Evolutionary conservation across 495 filamentous ascomycete genomes (phyloP), one percentile per base, ranked within the genome.

Genomic region (Cenococcum geophilum): DNA sequence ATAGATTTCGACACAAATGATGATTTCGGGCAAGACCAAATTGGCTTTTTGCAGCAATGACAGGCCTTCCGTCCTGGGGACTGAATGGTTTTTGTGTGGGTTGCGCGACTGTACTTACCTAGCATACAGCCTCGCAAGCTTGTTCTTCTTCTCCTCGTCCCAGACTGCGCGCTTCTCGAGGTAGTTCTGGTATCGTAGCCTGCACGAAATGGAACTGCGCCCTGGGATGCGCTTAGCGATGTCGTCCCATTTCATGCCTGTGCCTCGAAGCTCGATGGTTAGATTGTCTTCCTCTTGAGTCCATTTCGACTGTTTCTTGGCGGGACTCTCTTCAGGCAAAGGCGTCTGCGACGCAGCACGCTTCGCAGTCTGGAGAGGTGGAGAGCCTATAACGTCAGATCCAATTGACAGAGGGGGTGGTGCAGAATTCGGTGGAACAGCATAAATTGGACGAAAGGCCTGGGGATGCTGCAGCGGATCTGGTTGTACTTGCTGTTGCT

Each of bases 71-170:
- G 18, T 14, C 40, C 40, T 1, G 11, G 40, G 40, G 40, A 45
- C 12, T 11, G 27, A 55, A 21, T 14, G 58, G 40, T 48, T 2
- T 32, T 32, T 49, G 54, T 27, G 27, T 21, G 45, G 49, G 59
- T 48, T 45, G 40, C 35, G 50, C 48, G 35, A 22, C 27, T 54
- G 52, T 62, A 70, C 82, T 70, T 85, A 97, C 93, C 95, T 88
- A 73, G 96, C 92, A 74, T 98, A 98, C 52, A 97, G 78, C 62
- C 90, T 83, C 36, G 93, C 92, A 18, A 98, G 81, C 75, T 92
- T 96, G 76, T 97, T 93, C 77, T 97, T 97, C 74, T 88, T 87
- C 73, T 97, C 93, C 66, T 98, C 93, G 68, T 95, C 89, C 93
- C 93, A 98, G 66, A 95, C 88, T 63, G 86, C 86, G 58, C 89